Evolutionary conservation across 176 grass and related monocot genomes (phyloP).

Genomic region (Triticum timopheevii): DNA sequence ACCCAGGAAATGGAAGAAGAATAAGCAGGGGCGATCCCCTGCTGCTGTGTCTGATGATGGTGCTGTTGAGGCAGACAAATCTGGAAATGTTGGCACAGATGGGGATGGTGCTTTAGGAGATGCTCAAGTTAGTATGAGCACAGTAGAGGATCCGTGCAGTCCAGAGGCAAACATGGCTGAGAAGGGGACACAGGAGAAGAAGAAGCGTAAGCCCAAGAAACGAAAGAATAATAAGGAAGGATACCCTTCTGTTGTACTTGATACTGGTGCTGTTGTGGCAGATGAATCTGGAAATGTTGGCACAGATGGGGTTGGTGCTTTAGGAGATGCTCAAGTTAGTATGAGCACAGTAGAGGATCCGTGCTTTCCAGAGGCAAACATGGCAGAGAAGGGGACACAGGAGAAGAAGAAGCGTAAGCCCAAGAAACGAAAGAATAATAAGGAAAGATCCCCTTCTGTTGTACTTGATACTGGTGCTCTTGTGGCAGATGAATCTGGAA

Average conservation of each 20-base stretch:
- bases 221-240: slow-evolving; percentile 14
- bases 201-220: slow-evolving; percentile 19
- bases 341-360: background rate
- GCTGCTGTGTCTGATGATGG: background rate
- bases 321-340: slow-evolving; percentile 14
- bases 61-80: background rate
- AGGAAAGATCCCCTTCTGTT: background rate
- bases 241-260: background rate
- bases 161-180: slow-evolving; percentile 3
- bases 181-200: background rate
- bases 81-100: slow-evolving; percentile 12
- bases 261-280: background rate
- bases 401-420: background rate
- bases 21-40: slow-evolving; percentile 5
- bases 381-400: background rate
- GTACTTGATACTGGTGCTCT: background rate
- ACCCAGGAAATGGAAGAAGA: slow-evolving; percentile 21
- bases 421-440: slow-evolving; percentile 24
- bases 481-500: slow-evolving; percentile 2
- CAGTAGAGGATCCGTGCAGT: background rate
- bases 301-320: background rate
- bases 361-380: background rate
- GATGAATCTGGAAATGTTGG: slow-evolving; percentile 22
- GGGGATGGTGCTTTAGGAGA: background rate
- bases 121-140: slow-evolving; percentile 16